Conservation (phyloP, 768 basidiomycete species). For the Hygrocybe coccinea region DNA sequence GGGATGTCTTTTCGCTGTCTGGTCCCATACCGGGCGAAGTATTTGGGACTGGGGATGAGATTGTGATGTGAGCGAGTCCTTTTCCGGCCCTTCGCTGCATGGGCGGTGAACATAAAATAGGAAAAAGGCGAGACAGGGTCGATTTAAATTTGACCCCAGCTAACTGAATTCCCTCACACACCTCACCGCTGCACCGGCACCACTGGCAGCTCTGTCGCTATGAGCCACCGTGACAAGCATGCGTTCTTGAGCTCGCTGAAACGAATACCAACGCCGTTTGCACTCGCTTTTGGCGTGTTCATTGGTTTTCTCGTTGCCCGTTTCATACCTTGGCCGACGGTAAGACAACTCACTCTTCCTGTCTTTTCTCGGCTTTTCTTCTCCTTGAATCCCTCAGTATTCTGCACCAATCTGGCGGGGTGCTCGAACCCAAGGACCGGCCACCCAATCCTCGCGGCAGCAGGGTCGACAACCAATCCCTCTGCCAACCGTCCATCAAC, state of each 20-base stretch:
- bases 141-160: conserved; percentile 15
- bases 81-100: conserved; percentile 59
- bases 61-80: conserved; percentile 52
- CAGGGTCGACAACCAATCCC: conserved; percentile 60
- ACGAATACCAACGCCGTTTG: conserved; percentile 50
- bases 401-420: conserved; percentile 50
- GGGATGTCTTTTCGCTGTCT: conserved; percentile 46
- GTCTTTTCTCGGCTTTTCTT: conserved; percentile 4
- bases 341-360: conserved; percentile 17
- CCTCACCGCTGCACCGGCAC: not conserved
- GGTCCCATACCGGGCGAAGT: conserved; percentile 42
- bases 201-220: not conserved
- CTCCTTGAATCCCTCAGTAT: conserved; percentile 18
- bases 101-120: conserved; percentile 19
- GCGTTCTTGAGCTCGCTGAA: conserved; percentile 27
- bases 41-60: conserved; percentile 32
- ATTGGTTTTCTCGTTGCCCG: conserved; percentile 56
- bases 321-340: conserved; percentile 42
- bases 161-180: not conserved
- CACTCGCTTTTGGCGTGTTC: conserved; percentile 56
- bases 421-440: conserved; percentile 39
- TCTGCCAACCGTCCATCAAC: conserved; percentile 78
- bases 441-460: conserved; percentile 39
- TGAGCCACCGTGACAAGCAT: not conserved
- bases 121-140: not conserved